Conservation (phyloP, 2,329 filamentous ascomycete genomes). For the Botrytis hyacinthi region DNA sequence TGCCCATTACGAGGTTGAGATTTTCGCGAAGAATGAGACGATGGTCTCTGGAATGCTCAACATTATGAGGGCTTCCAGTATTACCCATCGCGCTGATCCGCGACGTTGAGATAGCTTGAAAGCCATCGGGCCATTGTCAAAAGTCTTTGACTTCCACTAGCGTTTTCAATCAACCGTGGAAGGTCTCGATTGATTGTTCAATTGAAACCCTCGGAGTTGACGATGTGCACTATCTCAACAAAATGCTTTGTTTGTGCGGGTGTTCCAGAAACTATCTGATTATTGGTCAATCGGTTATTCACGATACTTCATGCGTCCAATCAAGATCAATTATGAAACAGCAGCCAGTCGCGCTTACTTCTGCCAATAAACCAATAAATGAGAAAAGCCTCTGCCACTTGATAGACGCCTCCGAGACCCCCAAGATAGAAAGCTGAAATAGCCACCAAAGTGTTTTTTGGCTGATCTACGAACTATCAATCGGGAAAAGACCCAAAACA, state of each 20-base stretch:
- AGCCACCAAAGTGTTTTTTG: neutral
- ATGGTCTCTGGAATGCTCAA: constrained; percentile 17
- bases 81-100: neutral
- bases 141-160: neutral
- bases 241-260: constrained; percentile 6
- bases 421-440: constrained; percentile 6
- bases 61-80: neutral
- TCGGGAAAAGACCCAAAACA: neutral
- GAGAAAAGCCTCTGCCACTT: constrained; percentile 6
- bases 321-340: neutral
- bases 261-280: neutral
- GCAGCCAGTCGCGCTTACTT: constrained; percentile 11
- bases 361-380: constrained; percentile 17
- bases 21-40: constrained; percentile 18
- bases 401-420: constrained; percentile 2
- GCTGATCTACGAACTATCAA: constrained; percentile 6
- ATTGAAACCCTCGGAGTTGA: neutral
- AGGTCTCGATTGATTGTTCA: constrained; percentile 9
- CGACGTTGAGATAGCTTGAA: neutral
- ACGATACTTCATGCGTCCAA: neutral
- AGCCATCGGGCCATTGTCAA: constrained; percentile 3
- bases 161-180: neutral
- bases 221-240: neutral
- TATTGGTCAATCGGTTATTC: neutral
- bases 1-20: neutral